Percentiles rank a stretch among this genome's conserved stretches.
phyloP scores from a whole-genome alignment of 805 yeast species.

The Yarrowia deformans region DNA sequence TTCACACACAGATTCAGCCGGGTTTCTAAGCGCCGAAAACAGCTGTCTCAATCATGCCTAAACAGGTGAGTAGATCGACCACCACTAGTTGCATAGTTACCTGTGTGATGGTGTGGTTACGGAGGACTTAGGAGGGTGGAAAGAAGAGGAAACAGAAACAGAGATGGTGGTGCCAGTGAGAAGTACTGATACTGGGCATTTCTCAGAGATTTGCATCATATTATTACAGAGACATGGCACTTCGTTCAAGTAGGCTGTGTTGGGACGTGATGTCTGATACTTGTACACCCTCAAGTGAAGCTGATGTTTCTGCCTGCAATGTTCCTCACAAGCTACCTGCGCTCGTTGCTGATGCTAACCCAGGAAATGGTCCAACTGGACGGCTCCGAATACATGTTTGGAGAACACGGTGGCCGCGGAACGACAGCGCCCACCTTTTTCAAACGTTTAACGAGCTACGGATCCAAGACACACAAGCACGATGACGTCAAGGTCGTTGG shows the following conservation, averaged over 20 bases:
- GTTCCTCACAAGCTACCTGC: neutral
- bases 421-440: conserved; percentile 62
- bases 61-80: conserved; percentile 31
- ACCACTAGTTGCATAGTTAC: neutral
- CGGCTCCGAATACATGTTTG: conserved; percentile 64
- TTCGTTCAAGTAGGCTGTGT: neutral
- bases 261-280: neutral
- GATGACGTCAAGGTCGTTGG: conserved; percentile 35
- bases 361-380: conserved; percentile 55
- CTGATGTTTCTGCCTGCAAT: too few species aligned
- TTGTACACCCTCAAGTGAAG: too few species aligned
- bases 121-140: neutral
- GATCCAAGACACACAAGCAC: conserved; percentile 38
- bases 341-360: neutral
- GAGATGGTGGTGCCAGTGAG: neutral
- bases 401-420: conserved; percentile 73
- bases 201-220: neutral
- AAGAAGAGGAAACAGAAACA: neutral
- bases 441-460: conserved; percentile 50
- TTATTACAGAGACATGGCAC: neutral
- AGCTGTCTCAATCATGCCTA: conserved; percentile 16
- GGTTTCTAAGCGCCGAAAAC: neutral
- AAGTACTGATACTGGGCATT: neutral
- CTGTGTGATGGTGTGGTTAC: neutral
- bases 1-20: neutral